phyloP scores from a whole-genome alignment of 1,139 yeast species.

The Casaregolazyma suthepensis region DNA sequence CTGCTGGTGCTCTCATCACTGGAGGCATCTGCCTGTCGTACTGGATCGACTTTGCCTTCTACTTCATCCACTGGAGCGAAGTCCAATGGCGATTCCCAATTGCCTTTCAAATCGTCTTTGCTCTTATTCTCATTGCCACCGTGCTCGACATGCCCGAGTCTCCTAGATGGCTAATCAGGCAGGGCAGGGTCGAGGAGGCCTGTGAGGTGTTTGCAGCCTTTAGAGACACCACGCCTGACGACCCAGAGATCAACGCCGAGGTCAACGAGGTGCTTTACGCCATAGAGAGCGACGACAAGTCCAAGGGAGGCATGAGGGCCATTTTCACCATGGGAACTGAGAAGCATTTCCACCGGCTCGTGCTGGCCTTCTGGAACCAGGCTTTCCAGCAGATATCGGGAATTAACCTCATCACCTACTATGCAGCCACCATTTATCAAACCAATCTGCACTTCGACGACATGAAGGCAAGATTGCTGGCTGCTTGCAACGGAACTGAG shows the following conservation, averaged over 20 bases:
- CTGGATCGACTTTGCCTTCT: constrained; percentile 73
- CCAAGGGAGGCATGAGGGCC: not conserved
- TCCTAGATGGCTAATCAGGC: constrained; percentile 45
- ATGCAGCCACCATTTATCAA: constrained; percentile 38
- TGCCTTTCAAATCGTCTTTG: constrained; percentile 29
- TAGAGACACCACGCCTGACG: constrained; percentile 4
- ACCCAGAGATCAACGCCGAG: constrained; percentile 6
- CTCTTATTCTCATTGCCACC: constrained; percentile 16
- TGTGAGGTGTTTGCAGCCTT: constrained; percentile 34
- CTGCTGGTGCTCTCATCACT: constrained; percentile 26
- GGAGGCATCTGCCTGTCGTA: constrained; percentile 66
- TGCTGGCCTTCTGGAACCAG: constrained; percentile 11
- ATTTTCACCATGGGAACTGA: constrained; percentile 4
- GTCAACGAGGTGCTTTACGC: constrained; percentile 5
- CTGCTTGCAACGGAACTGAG: constrained; percentile 40
- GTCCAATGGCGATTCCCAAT: constrained; percentile 29
- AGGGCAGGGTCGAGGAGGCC: constrained; percentile 44
- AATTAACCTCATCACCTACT: constrained; percentile 29
- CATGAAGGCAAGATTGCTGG: constrained; percentile 20
- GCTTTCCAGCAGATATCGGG: constrained; percentile 43
- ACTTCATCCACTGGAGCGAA: constrained; percentile 39
- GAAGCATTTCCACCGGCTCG: constrained; percentile 7
- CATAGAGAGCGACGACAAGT: constrained; percentile 1
- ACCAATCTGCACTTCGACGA: constrained; percentile 27
- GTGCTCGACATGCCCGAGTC: constrained; percentile 38